phyloP scores from a whole-genome alignment of 1,139 yeast species.

The Suhomyces ambrosiae region DNA sequence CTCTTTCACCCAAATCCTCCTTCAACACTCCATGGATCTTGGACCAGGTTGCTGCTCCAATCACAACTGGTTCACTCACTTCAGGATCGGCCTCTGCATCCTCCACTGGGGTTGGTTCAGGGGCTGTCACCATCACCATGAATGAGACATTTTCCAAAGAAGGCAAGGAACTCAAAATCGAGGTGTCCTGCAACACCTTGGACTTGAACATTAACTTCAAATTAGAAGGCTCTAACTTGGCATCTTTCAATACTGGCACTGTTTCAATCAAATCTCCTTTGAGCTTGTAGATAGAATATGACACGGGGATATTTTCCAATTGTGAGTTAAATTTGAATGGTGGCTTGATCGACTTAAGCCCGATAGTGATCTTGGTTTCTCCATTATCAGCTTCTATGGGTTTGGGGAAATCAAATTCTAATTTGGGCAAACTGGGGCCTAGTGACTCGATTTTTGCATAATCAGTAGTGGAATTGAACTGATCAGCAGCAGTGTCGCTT shows the following conservation, averaged over 20 bases:
- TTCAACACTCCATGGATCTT: slow-evolving; percentile 32
- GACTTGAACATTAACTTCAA: slow-evolving; percentile 46
- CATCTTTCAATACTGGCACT: slow-evolving; percentile 25
- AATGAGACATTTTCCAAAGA: slow-evolving; percentile 27
- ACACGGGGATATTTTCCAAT: slow-evolving; percentile 25
- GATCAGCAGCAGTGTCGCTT: slow-evolving; percentile 25
- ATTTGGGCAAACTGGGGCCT: slow-evolving; percentile 46
- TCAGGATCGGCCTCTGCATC: slow-evolving; percentile 20
- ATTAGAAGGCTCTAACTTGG: slow-evolving; percentile 31
- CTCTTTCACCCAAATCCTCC: slow-evolving; percentile 33
- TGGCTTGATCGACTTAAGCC: slow-evolving; percentile 47
- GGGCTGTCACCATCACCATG: slow-evolving; percentile 42
- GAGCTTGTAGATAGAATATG: slow-evolving; percentile 37
- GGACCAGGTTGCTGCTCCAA: slow-evolving; percentile 33
- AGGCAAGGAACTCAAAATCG: slow-evolving; percentile 27
- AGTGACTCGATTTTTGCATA: slow-evolving; percentile 37
- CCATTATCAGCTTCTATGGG: slow-evolving; percentile 3
- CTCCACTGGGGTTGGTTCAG: slow-evolving; percentile 11
- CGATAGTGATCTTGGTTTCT: slow-evolving; percentile 20
- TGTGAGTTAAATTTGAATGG: slow-evolving; percentile 42
- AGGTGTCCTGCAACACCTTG: slow-evolving; percentile 45
- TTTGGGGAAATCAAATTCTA: slow-evolving; percentile 33
- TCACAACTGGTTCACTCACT: slow-evolving; percentile 17
- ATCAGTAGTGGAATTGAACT: slow-evolving; percentile 35
- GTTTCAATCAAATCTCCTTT: slow-evolving; percentile 35